These are phyloP conservation scores for Stellera chamaejasme DNA, from an alignment of 345 rosid species.

Conservation along the genomic window DNA sequence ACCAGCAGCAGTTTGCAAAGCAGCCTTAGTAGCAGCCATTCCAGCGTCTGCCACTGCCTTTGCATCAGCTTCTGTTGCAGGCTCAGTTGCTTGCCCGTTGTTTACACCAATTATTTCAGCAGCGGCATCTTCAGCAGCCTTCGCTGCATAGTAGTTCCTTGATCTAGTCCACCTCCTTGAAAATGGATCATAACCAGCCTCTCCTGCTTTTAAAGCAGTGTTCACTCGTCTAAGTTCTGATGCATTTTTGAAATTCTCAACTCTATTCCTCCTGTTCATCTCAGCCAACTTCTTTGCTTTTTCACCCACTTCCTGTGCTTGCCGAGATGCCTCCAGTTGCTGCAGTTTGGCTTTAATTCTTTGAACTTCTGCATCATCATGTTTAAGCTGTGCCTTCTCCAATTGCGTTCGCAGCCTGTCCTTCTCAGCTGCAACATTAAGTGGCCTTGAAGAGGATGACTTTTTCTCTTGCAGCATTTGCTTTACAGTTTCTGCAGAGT, in stretches of 20 bases:
- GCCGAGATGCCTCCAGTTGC: conserved; percentile 78
- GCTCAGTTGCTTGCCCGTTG: conserved; percentile 15
- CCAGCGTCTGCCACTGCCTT: conserved; percentile 29
- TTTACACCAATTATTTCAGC: conserved; percentile 25
- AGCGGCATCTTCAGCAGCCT: conserved; percentile 25
- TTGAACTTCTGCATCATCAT: conserved; percentile 68
- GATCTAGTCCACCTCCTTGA: conserved; percentile 99
- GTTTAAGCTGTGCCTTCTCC: conserved; percentile 65
- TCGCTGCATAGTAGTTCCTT: conserved; percentile 72
- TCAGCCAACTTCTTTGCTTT: conserved; percentile 87
- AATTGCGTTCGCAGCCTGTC: conserved; percentile 83
- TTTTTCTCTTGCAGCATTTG: conserved; percentile 98
- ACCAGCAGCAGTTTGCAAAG: conserved; percentile 91
- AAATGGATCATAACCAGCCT: conserved; percentile 97
- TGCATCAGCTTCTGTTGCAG: conserved; percentile 19
- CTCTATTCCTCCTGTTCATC: conserved; percentile 95
- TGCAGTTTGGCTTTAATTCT: conserved; percentile 63
- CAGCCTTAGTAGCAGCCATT: conserved; percentile 63
- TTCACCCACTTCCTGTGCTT: conserved; percentile 46
- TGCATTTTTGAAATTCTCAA: conserved; percentile 90
- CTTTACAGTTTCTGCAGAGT: conserved; percentile 90
- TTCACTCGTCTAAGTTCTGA: conserved; percentile 56
- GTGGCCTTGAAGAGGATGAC: conserved; percentile 72
- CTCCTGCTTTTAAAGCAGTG: conserved; percentile 79
- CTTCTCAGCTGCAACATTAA: conserved; percentile 95